A percentile compares a stretch with the other conserved stretches of the same genome.
These are phyloP conservation scores for Penicillium macrosclerotiorum DNA, from an alignment of 495 filamentous ascomycete genomes.

Conservation along the genomic window DNA sequence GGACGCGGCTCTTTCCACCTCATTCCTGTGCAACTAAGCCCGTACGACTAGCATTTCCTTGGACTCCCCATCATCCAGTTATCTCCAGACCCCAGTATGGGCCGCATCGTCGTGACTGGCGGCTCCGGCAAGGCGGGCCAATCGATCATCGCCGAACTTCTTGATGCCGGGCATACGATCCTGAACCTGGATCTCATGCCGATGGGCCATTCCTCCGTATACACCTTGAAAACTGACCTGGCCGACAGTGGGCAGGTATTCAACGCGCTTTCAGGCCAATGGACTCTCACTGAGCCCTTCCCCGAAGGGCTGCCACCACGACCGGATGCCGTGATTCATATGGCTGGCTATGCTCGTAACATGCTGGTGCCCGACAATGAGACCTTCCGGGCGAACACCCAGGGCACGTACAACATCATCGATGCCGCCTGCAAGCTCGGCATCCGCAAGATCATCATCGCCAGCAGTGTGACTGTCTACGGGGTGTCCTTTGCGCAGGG, in stretches of 20 bases:
- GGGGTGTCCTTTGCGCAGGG: conserved; percentile 57
- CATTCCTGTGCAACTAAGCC: no score
- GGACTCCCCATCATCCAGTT: neutral
- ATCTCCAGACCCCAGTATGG: conserved; percentile 12
- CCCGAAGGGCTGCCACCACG: conserved; percentile 30
- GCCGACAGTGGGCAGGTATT: conserved; percentile 59
- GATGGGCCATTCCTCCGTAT: conserved; percentile 45
- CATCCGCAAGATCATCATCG: conserved; percentile 57
- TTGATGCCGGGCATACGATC: conserved; percentile 50
- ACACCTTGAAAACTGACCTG: conserved; percentile 58
- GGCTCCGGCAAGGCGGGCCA: conserved; percentile 61
- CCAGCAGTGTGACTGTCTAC: conserved; percentile 53
- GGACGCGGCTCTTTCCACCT: no score
- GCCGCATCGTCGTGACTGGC: conserved; percentile 55
- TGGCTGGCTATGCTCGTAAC: conserved; percentile 58
- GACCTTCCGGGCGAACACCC: conserved; percentile 50
- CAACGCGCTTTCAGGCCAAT: conserved; percentile 56
- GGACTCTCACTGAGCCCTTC: conserved; percentile 46
- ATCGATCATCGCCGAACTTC: conserved; percentile 53
- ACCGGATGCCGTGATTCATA: conserved; percentile 58
- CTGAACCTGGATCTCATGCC: conserved; percentile 55
- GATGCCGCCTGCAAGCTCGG: conserved; percentile 59
- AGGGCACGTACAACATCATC: conserved; percentile 55
- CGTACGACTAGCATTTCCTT: neutral
- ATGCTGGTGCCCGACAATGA: conserved; percentile 59